phyloP scores from a whole-genome alignment of 495 filamentous ascomycete genomes.

The Darksidea phi region DNA sequence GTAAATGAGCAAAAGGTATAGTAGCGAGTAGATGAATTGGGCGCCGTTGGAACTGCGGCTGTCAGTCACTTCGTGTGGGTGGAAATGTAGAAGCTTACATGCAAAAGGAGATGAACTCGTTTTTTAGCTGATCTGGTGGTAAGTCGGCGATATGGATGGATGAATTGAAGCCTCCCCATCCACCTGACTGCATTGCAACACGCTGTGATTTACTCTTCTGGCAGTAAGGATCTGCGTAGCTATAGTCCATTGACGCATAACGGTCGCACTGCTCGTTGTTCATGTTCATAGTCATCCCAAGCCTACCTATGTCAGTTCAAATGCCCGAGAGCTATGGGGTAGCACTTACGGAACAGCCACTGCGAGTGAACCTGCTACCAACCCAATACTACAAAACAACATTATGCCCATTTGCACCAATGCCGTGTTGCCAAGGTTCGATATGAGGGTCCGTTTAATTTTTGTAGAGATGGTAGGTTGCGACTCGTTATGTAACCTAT shows the following conservation, averaged over 20 bases:
- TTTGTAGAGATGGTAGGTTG: conserved; percentile 32
- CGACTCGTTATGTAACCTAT: conserved; percentile 4
- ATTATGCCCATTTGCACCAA: conserved; percentile 30
- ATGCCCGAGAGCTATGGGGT: too few species aligned
- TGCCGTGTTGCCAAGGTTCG: conserved; percentile 30
- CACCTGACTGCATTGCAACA: conserved; percentile 13
- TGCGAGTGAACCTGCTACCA: conserved; percentile 16
- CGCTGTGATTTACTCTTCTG: not conserved
- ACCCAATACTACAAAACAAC: conserved; percentile 19
- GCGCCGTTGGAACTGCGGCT: conserved; percentile 24
- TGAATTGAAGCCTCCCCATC: conserved; percentile 26
- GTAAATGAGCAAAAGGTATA: conserved; percentile 26
- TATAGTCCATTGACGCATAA: not conserved
- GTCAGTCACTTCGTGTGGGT: not conserved
- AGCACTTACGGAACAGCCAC: conserved; percentile 1
- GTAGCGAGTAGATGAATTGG: conserved; percentile 32
- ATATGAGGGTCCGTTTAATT: conserved; percentile 26
- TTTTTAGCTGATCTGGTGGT: conserved; percentile 5
- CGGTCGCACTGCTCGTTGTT: not conserved
- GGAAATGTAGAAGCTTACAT: conserved; percentile 5
- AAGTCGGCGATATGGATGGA: not conserved
- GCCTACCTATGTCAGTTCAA: too few species aligned
- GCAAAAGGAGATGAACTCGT: conserved; percentile 21
- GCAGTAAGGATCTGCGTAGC: conserved; percentile 9
- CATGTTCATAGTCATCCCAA: not conserved